Conservation (phyloP, 805 yeast species). For the Dipodascus geniculatus region DNA sequence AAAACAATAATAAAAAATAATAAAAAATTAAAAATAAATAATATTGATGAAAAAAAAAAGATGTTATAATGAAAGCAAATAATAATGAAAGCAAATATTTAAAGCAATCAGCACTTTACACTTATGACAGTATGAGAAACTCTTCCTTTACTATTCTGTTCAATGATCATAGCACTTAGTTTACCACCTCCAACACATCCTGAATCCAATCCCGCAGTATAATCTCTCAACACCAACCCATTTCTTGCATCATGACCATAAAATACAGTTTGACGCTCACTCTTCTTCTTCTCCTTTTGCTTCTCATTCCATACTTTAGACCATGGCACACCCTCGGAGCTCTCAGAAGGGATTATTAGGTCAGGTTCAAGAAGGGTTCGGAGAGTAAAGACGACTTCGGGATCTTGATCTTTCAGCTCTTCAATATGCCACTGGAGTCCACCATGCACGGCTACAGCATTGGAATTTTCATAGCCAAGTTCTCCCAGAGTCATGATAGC, state of each 20-base stretch:
- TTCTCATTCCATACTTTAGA: conserved; percentile 41
- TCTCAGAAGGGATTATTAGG: conserved; percentile 46
- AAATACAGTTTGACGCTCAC: conserved; percentile 35
- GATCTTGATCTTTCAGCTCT: conserved; percentile 42
- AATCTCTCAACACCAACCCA: conserved; percentile 55
- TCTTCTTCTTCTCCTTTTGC: conserved; percentile 24
- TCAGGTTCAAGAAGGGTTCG: conserved; percentile 56
- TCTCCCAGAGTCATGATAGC: conserved; percentile 51
- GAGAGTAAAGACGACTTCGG: conserved; percentile 55
- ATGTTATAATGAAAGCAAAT: background rate
- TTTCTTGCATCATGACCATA: conserved; percentile 86
- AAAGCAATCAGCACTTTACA: conserved; percentile 15
- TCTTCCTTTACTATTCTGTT: conserved; percentile 17
- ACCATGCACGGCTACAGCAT: conserved; percentile 66
- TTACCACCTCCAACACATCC: conserved; percentile 70
- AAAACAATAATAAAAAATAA: too few relatives aligned
- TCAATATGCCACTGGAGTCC: conserved; percentile 61
- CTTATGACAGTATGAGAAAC: conserved; percentile 20
- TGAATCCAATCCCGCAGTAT: conserved; percentile 69
- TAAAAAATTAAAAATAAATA: too few relatives aligned
- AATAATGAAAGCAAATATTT: background rate
- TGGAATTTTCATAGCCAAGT: conserved; percentile 29
- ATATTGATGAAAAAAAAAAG: background rate
- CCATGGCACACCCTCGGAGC: conserved; percentile 39
- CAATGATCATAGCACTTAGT: conserved; percentile 49